Percentiles rank a stretch among this genome's conserved stretches.
These are phyloP conservation scores for Tricladium varicosporioides DNA, from an alignment of 2,329 filamentous ascomycete species.

Conservation along the genomic window DNA sequence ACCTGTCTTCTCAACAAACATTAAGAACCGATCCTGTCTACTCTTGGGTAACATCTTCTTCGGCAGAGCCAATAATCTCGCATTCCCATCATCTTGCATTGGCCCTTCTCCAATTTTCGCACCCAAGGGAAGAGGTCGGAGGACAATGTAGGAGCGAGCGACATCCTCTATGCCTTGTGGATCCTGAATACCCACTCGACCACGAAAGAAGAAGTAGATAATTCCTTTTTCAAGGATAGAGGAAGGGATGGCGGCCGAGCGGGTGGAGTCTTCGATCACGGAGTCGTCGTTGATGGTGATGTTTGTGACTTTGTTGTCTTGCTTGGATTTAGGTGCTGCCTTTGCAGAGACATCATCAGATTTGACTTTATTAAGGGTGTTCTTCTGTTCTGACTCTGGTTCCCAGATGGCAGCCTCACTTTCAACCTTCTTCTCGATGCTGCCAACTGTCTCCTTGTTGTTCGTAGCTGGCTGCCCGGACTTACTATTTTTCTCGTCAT, in stretches of 20 bases:
- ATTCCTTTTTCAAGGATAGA: slow-evolving; percentile 80
- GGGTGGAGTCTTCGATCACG: slow-evolving; percentile 35
- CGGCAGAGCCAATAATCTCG: slow-evolving; percentile 72
- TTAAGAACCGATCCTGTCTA: slow-evolving; percentile 69
- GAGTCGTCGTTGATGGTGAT: slow-evolving; percentile 25
- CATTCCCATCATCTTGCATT: slow-evolving; percentile 54
- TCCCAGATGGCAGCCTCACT: neutral
- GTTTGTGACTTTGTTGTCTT: slow-evolving; percentile 29
- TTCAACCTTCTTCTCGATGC: slow-evolving; percentile 14
- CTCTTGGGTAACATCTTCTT: slow-evolving; percentile 79
- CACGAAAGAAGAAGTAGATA: slow-evolving; percentile 87
- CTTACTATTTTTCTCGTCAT: slow-evolving; percentile 10
- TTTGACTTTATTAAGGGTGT: slow-evolving; percentile 33
- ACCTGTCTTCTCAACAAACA: slow-evolving; percentile 76
- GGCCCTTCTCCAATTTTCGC: slow-evolving; percentile 59
- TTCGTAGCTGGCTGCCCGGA: slow-evolving; percentile 15
- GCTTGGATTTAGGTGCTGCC: slow-evolving; percentile 23
- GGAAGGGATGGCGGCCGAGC: slow-evolving; percentile 39
- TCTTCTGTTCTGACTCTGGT: slow-evolving; percentile 17
- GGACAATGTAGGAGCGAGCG: slow-evolving; percentile 74
- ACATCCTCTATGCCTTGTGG: slow-evolving; percentile 70
- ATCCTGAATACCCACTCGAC: slow-evolving; percentile 70
- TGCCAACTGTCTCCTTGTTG: slow-evolving; percentile 11
- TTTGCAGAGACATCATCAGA: slow-evolving; percentile 29
- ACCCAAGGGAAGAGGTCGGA: slow-evolving; percentile 69